A percentile compares a stretch with the other conserved stretches of the same genome.
Evolutionary conservation across 2,329 filamentous ascomycete genomes (phyloP).

Genomic region (Alternaria panax): DNA sequence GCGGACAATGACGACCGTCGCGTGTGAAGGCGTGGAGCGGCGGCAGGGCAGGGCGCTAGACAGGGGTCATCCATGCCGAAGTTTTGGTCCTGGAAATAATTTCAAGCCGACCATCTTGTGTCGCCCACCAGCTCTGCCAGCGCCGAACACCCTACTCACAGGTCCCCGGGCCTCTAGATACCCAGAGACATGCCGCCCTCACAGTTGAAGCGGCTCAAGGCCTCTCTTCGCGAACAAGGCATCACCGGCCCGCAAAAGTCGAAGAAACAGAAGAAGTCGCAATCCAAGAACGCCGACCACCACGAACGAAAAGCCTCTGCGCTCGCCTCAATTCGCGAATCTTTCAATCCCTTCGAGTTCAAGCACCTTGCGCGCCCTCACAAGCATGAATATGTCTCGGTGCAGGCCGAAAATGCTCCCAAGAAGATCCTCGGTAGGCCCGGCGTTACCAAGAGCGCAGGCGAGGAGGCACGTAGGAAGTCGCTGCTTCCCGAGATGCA

Average conservation of each 20-base stretch:
- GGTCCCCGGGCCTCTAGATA: background rate
- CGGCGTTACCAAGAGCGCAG: conserved; percentile 81
- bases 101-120: conserved; percentile 12
- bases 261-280: conserved; percentile 84
- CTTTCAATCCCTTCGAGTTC: conserved; percentile 98
- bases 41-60: conserved; percentile 12
- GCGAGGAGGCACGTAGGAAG: conserved; percentile 84
- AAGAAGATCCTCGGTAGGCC: conserved; percentile 73
- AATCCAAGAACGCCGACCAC: conserved; percentile 75
- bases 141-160: background rate
- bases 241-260: conserved; percentile 91
- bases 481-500: conserved; percentile 92
- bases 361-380: conserved; percentile 78
- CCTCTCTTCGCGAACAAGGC: conserved; percentile 86
- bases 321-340: conserved; percentile 85
- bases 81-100: conserved; percentile 30
- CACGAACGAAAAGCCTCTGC: conserved; percentile 78
- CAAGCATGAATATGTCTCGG: conserved; percentile 85
- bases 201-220: conserved; percentile 94
- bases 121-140: conserved; percentile 8
- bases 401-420: conserved; percentile 61
- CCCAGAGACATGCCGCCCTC: conserved; percentile 79
- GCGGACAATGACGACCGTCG: conserved; percentile 29
- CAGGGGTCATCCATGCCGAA: conserved; percentile 25
- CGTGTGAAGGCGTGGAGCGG: conserved; percentile 12